Conservation (phyloP, 305 asterid species). For the Fraxinus greggii region DNA sequence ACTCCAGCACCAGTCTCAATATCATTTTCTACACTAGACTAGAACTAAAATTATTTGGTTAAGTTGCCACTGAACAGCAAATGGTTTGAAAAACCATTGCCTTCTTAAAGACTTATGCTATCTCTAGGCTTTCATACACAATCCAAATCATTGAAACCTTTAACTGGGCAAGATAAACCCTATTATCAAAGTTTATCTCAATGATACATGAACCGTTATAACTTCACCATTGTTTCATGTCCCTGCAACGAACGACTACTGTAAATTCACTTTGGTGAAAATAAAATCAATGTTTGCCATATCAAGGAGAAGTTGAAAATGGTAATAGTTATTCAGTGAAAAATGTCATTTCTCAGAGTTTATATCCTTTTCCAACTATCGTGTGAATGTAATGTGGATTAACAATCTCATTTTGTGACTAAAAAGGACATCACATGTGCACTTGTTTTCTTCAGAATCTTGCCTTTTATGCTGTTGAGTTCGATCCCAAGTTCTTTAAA, state of each 20-base stretch:
- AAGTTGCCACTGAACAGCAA: background rate
- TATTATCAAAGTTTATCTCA: background rate
- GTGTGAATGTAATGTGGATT: background rate
- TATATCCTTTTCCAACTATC: background rate
- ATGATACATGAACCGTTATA: background rate
- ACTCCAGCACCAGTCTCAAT: background rate
- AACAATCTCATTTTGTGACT: background rate
- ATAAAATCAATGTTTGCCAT: background rate
- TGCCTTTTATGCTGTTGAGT: background rate
- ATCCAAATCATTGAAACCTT: background rate
- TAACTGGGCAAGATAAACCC: background rate
- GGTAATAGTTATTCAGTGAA: background rate
- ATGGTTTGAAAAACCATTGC: background rate
- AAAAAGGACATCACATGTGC: background rate
- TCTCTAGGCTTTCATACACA: background rate
- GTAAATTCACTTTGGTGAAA: background rate
- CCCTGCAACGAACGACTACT: background rate
- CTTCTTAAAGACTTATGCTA: background rate
- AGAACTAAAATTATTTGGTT: background rate
- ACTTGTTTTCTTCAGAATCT: background rate
- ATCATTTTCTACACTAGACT: background rate
- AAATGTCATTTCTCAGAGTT: background rate
- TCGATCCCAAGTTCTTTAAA: background rate
- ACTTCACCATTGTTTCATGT: background rate
- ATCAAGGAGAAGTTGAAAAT: background rate